Percentiles rank a stretch among this genome's conserved stretches.
phyloP scores from a whole-genome alignment of 2,329 filamentous ascomycete species.

The Sordariomycetes sp. region DNA sequence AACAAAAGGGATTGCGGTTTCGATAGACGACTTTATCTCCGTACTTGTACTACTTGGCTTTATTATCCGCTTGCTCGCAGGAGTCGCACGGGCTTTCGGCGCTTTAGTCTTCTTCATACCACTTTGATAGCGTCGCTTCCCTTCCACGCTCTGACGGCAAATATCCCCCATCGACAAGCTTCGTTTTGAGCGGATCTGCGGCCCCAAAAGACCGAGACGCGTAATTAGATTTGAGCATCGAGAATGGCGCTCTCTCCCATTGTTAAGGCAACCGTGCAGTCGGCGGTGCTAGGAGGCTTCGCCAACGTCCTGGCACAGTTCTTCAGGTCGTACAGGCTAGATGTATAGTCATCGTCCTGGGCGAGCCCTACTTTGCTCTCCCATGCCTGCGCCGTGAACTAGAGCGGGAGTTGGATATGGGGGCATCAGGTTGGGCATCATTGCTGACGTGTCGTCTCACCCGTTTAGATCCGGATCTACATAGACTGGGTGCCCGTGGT shows the following conservation, averaged over 20 bases:
- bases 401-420: too few relatives aligned
- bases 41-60: too few relatives aligned
- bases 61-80: too few relatives aligned
- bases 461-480: slow-evolving; percentile 36
- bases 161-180: too few relatives aligned
- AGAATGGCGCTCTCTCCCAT: slow-evolving; percentile 29
- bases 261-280: slow-evolving; percentile 48
- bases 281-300: slow-evolving; percentile 47
- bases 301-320: slow-evolving; percentile 65
- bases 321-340: slow-evolving; percentile 46
- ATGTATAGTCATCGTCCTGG: slow-evolving; percentile 28
- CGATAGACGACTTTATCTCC: neutral
- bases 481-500: slow-evolving; percentile 57
- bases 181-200: too few relatives aligned
- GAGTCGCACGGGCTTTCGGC: neutral
- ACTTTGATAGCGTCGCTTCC: neutral
- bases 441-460: neutral
- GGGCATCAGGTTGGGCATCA: neutral
- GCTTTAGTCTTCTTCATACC: neutral
- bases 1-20: too few relatives aligned
- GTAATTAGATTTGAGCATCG: neutral
- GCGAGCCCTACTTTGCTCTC: neutral
- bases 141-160: too few relatives aligned
- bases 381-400: too few relatives aligned
- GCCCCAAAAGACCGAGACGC: neutral